Evolutionary conservation across 352 stramenopile genomes (phyloP).

Genomic region (Thalassiosira ordinaria): DNA sequence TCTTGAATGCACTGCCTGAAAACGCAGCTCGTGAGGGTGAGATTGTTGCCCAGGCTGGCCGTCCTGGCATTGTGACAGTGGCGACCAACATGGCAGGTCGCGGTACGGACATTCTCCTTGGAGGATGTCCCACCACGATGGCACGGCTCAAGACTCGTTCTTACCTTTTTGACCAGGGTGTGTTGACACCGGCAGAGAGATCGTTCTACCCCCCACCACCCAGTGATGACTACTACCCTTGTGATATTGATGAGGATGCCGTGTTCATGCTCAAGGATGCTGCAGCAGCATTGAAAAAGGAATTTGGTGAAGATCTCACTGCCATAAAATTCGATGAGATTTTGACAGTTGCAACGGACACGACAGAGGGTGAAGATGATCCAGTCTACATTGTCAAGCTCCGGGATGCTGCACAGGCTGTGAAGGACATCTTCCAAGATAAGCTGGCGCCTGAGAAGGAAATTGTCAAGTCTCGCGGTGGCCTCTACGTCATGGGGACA

Average conservation of each 20-base stretch:
- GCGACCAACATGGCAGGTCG: conserved; percentile 89
- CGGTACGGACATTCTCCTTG: conserved; percentile 89
- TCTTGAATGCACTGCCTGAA: conserved; percentile 82
- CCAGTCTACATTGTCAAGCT: conserved; percentile 78
- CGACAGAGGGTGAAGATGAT: conserved; percentile 83
- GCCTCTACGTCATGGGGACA: conserved; percentile 89
- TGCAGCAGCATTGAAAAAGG: conserved; percentile 63
- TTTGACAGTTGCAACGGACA: conserved; percentile 86
- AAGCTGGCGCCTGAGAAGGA: conserved; percentile 80
- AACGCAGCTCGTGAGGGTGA: conserved; percentile 85
- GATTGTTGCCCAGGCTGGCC: conserved; percentile 87
- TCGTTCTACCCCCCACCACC: conserved; percentile 67
- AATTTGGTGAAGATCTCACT: conserved; percentile 63
- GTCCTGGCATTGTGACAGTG: conserved; percentile 87
- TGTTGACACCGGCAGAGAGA: conserved; percentile 69
- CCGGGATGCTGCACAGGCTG: conserved; percentile 74
- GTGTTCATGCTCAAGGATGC: conserved; percentile 69
- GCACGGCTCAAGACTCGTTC: conserved; percentile 80
- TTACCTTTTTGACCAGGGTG: conserved; percentile 69
- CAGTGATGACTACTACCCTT: conserved; percentile 82
- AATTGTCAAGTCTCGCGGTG: conserved; percentile 77
- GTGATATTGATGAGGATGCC: conserved; percentile 68
- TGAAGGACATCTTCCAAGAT: conserved; percentile 79
- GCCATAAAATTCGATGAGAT: conserved; percentile 83
- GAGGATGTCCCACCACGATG: conserved; percentile 85